Evolutionary conservation across 2,329 filamentous ascomycete genomes (phyloP).

Genomic region (Cryphonectria naterciae): DNA sequence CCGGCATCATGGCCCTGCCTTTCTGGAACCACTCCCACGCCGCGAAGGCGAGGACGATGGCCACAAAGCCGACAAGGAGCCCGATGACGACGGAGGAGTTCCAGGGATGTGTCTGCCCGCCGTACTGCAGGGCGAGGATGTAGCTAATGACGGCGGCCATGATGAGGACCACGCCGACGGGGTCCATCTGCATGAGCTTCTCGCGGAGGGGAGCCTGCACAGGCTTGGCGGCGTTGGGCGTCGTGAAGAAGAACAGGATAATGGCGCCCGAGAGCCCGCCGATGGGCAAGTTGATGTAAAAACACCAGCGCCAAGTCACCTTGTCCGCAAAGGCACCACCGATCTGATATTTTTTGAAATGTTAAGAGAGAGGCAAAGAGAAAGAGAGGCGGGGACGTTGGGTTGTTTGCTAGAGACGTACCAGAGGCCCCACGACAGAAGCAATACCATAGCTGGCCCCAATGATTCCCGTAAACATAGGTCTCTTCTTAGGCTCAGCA

Average conservation of each 20-base stretch:
- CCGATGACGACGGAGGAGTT: slow-evolving; percentile 40
- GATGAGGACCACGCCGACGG: slow-evolving; percentile 43
- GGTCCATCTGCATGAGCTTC: slow-evolving; percentile 49
- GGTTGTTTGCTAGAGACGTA: not conserved
- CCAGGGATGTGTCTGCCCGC: slow-evolving; percentile 46
- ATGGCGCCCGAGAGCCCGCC: slow-evolving; percentile 34
- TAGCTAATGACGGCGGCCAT: slow-evolving; percentile 45
- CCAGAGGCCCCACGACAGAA: slow-evolving; percentile 35
- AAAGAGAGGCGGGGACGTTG: not conserved
- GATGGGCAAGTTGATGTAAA: slow-evolving; percentile 40
- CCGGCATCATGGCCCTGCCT: slow-evolving; percentile 54
- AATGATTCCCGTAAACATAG: slow-evolving; percentile 31
- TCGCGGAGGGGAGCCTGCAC: slow-evolving; percentile 37
- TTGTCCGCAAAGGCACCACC: slow-evolving; percentile 36
- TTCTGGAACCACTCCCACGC: slow-evolving; percentile 43
- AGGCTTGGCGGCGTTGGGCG: slow-evolving; percentile 40
- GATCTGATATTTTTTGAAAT: not conserved
- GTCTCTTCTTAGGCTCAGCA: slow-evolving; percentile 32
- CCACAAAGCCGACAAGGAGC: slow-evolving; percentile 38
- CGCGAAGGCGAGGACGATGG: slow-evolving; percentile 37
- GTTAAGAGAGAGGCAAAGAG: not conserved
- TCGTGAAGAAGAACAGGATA: slow-evolving; percentile 41
- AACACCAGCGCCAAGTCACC: slow-evolving; percentile 37
- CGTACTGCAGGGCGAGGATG: slow-evolving; percentile 49
- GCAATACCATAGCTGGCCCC: slow-evolving; percentile 30